A percentile compares a stretch with the other conserved stretches of the same genome.
Evolutionary conservation across 129 eudicot genomes (phyloP).

Genomic region (Tagetes erecta): DNA sequence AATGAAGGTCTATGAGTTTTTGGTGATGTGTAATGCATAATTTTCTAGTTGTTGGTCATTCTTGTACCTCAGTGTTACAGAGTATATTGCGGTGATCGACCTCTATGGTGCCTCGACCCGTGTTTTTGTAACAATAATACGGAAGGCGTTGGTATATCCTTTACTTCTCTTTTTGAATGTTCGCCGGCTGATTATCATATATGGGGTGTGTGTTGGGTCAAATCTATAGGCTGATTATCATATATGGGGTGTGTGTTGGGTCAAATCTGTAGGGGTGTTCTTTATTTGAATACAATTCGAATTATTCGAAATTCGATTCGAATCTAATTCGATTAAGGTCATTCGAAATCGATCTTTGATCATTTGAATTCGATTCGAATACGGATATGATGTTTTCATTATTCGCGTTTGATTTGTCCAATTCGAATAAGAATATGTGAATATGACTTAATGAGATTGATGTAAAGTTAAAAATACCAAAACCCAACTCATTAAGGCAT

Average conservation of each 20-base stretch:
- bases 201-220: neutral
- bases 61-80: constrained; percentile 24
- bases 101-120: constrained; percentile 16
- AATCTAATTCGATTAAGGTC: no score
- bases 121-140: constrained; percentile 26
- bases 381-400: no score
- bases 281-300: no score
- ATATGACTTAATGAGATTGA: no score
- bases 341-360: no score
- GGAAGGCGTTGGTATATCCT: constrained; percentile 9
- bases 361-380: no score
- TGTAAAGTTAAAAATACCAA: no score
- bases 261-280: neutral
- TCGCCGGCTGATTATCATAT: neutral
- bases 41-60: constrained; percentile 20
- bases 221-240: neutral
- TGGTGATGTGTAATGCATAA: constrained; percentile 24
- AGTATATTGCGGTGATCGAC: constrained; percentile 18
- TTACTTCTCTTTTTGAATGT: neutral
- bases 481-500: no score
- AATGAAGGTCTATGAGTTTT: constrained; percentile 15
- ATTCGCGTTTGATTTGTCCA: no score
- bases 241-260: neutral
- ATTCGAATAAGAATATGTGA: no score
- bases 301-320: no score